Percentiles rank a stretch among this genome's conserved stretches.
Conservation (phyloP, 1,139 yeast genomes). For the Debaryomycetaceae sp. region DNA sequence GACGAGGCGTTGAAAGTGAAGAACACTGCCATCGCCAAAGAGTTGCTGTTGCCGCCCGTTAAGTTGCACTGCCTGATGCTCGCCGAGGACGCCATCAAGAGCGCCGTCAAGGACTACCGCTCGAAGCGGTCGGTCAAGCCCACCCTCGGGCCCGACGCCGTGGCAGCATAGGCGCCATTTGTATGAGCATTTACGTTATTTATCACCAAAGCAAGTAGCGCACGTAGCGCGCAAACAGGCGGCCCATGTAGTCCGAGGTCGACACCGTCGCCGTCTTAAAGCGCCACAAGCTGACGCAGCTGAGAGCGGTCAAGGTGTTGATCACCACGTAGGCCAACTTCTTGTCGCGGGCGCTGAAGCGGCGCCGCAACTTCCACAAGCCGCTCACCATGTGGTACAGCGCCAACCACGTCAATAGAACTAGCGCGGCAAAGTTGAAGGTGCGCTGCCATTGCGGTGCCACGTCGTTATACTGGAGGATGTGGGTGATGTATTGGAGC, state of each 20-base stretch:
- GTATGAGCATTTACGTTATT: conserved; percentile 2
- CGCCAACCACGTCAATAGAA: conserved; percentile 20
- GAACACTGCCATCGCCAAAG: conserved; percentile 90
- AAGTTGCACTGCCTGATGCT: conserved; percentile 97
- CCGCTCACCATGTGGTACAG: conserved; percentile 38
- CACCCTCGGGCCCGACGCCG: conserved; percentile 50
- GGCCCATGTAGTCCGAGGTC: conserved; percentile 29
- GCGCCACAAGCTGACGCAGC: conserved; percentile 22
- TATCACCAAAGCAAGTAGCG: conserved; percentile 7
- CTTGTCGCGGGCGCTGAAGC: conserved; percentile 27
- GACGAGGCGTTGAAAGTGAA: conserved; percentile 92
- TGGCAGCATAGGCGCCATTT: conserved; percentile 12
- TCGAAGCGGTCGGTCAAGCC: conserved; percentile 57
- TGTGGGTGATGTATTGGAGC: conserved; percentile 49
- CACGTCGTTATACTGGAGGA: conserved; percentile 17
- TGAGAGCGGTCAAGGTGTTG: conserved; percentile 20
- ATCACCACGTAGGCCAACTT: conserved; percentile 31
- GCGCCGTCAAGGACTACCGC: conserved; percentile 92
- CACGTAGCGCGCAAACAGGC: conserved; percentile 23
- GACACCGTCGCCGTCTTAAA: conserved; percentile 18
- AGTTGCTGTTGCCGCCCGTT: conserved; percentile 92
- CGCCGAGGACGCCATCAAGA: conserved; percentile 97
- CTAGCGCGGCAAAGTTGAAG: conserved; percentile 19
- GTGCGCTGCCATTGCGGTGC: conserved; percentile 3
- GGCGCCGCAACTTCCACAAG: conserved; percentile 24